Base-by-base conservation (phyloP, 768 basidiomycete genomes). In the Leccinum incarnatum region DNA sequence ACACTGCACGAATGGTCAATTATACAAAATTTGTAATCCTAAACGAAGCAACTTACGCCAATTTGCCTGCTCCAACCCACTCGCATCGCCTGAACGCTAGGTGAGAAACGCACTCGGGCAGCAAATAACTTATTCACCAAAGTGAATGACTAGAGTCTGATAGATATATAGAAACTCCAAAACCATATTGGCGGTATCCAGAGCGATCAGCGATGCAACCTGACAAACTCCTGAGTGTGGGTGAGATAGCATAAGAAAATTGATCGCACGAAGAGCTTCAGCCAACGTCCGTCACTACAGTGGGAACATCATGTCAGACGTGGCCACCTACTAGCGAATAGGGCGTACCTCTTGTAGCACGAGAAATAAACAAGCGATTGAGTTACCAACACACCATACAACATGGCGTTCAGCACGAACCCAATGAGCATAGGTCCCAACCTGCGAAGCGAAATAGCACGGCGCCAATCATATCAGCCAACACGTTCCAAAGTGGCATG, bases 351-450 rank as follows among this genome's bases (percentile, higher is more conserved):
- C 55, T 69, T 71, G 37, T 69, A 70, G 37, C 59, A 67, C 5
- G 69, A 68, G 46, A 66, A 69, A 47, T 72, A 70, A 50, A 75
- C 46, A 62, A 71, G 74, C 0, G 68, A 67, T 63, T 78, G 77
- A 40, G 66, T 68, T 32, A 75, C 54, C 62, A 76, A 66, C 3
- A 67, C 67, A 30, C 77, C 77, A 56, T 67, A 75, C 50, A 78
- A 57, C 34, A 74, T 66, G 25, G 70, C 58, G 60, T 77, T 74
- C 50, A 76, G 62, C 45, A 73, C 64, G 32, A 74, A 63, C 40
- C 76, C 76, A 37, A 72, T 56, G 51, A 77, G 69, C 49, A 74
- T 63, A 2, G 76, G 76, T 5, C 76, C 76, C 52, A 71, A 64
- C 30, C 71, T 76, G 60, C 17, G 23, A 57, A 40, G 12, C 14